Base-by-base conservation (phyloP, 768 basidiomycete genomes). In the Boletus insuetus region DNA sequence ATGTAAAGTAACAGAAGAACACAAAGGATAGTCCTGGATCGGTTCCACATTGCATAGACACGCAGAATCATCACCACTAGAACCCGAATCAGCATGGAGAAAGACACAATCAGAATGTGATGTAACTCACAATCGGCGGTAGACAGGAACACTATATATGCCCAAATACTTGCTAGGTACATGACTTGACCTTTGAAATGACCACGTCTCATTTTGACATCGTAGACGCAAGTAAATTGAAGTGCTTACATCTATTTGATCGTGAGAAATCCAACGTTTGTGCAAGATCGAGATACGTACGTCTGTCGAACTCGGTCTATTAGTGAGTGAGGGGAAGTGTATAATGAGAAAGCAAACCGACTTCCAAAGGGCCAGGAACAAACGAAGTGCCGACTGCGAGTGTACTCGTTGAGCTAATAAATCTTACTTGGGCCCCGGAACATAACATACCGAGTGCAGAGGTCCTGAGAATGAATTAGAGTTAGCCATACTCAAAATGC, bases 371-470 rank as follows among this genome's bases (percentile, higher is more conserved):
- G 1, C 37, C 38, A 39, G 38, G 38, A 39, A 39, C 3, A n/a
- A 39, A 39, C 0, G 38, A 8, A n/a, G 6, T 39, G 38, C 38
- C n/a, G 9, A 8, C 38, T 39, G 26, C 26, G 2, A 29, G 6
- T 17, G 14, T 13, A 17, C 14, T 39, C n/a, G n/a, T 39, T 39
- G 1, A 39, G 38, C 14, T 7, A 3, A 39, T 7, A 17, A 7
- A 7, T 0, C 14, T 17, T 8, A 0, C n/a, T 0, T 9, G 12
- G 14, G 14, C n/a, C n/a, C n/a, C n/a, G n/a, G n/a, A n/a, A n/a
- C n/a, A n/a, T n/a, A 38, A n/a, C 37, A 38, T 38, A 38, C 16
- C 0, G 6, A 38, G 17, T 38, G 37, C 13, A 12, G 6, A 1
- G 13, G 14, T n/a, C 37, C 37, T 38, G 10, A n/a, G 13, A 3